Evolutionary conservation across 2,329 filamentous ascomycete species (phyloP).

Genomic region (Penicillium sp.): DNA sequence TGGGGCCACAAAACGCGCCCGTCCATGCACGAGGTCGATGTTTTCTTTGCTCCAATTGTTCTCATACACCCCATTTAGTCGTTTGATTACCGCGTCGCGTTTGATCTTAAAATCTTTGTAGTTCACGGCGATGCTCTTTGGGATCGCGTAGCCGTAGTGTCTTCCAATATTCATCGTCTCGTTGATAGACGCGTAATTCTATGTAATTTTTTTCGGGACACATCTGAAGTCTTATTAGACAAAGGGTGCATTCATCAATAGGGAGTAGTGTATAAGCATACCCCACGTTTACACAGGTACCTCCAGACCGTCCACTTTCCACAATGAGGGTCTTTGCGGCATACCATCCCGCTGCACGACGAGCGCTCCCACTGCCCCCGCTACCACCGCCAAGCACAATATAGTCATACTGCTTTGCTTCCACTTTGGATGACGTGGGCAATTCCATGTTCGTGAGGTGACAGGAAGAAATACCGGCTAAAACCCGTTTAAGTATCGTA

Average conservation of each 20-base stretch:
- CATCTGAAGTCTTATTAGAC: constrained; percentile 42
- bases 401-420: constrained; percentile 48
- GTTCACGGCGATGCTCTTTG: constrained; percentile 42
- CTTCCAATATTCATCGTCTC: constrained; percentile 47
- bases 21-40: constrained; percentile 52
- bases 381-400: constrained; percentile 57
- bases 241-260: not conserved
- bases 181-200: constrained; percentile 52
- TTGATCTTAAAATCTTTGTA: constrained; percentile 50
- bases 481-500: no score
- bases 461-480: no score
- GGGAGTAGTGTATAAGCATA: constrained; percentile 28
- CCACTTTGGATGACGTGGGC: constrained; percentile 40
- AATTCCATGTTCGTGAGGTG: no score
- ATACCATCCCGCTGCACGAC: constrained; percentile 55
- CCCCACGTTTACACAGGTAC: constrained; percentile 56
- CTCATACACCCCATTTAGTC: constrained; percentile 51
- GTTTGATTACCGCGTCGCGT: constrained; percentile 47
- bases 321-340: constrained; percentile 52
- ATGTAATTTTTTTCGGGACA: constrained; percentile 55
- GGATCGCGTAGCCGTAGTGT: constrained; percentile 51
- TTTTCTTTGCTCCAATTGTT: constrained; percentile 52
- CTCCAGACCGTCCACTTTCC: constrained; percentile 50
- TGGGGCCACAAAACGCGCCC: constrained; percentile 46
- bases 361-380: constrained; percentile 51